These are phyloP conservation scores for Emergomyces africanus DNA, from an alignment of 2,329 filamentous ascomycete species.

Conservation along the genomic window DNA sequence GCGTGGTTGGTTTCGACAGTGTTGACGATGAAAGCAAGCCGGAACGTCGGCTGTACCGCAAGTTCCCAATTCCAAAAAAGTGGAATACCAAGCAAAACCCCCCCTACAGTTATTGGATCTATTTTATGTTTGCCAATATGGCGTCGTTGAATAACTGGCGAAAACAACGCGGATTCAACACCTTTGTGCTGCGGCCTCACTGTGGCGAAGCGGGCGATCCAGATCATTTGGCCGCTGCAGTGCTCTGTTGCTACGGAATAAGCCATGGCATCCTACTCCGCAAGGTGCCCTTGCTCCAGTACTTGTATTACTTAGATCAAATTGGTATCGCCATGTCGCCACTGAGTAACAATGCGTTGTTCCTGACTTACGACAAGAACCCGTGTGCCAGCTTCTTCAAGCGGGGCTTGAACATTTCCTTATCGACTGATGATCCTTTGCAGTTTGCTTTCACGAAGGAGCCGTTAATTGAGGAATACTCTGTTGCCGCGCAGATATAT, in stretches of 20 bases:
- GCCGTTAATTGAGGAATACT: slow-evolving; percentile 94
- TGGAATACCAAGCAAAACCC: slow-evolving; percentile 94
- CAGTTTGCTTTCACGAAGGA: slow-evolving; percentile 99
- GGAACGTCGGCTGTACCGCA: slow-evolving; percentile 85
- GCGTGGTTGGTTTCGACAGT: slow-evolving; percentile 93
- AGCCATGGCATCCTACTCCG: slow-evolving; percentile 85
- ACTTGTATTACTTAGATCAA: slow-evolving; percentile 95
- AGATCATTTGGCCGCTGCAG: slow-evolving; percentile 84
- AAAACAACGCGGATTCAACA: slow-evolving; percentile 87
- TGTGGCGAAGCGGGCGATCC: slow-evolving; percentile 96
- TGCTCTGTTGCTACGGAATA: slow-evolving; percentile 91
- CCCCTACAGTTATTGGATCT: slow-evolving; percentile 98
- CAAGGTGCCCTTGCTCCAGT: slow-evolving; percentile 89
- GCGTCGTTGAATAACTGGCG: slow-evolving; percentile 85
- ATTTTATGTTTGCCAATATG: slow-evolving; percentile 92
- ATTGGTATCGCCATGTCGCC: slow-evolving; percentile 99
- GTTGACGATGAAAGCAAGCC: slow-evolving; percentile 98
- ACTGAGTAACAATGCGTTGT: slow-evolving; percentile 91
- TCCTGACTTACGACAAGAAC: slow-evolving; percentile 92
- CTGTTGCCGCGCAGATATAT: slow-evolving; percentile 95
- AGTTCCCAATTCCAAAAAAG: slow-evolving; percentile 78
- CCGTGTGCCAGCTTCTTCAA: slow-evolving; percentile 94
- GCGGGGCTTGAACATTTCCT: slow-evolving; percentile 83
- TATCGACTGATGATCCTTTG: slow-evolving; percentile 92
- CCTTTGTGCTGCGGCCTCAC: slow-evolving; percentile 82